Conservation (phyloP, 148 eudicot genomes). For the Amaranthus cruentus region DNA sequence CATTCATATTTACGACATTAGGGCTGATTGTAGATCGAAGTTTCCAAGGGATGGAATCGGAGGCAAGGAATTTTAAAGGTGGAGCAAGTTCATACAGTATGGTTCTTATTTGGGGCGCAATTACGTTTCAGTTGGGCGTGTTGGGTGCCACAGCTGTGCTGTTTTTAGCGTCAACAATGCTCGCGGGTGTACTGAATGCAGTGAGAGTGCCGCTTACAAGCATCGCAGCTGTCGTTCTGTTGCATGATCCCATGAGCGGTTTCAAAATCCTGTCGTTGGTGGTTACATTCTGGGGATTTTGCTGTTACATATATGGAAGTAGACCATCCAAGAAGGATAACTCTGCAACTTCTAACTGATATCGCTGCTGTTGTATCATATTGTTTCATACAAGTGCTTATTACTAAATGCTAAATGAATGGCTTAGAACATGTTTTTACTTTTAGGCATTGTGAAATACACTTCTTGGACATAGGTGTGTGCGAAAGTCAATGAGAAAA, state of each 20-base stretch:
- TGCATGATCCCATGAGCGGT: slow-evolving; percentile 70
- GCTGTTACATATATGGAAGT: slow-evolving; percentile 59
- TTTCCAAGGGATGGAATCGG: slow-evolving; percentile 47
- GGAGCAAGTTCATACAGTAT: slow-evolving; percentile 44
- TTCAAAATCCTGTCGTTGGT: slow-evolving; percentile 69
- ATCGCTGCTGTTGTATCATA: not conserved
- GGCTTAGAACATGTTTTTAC: no score
- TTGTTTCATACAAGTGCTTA: no score
- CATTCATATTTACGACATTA: slow-evolving; percentile 55
- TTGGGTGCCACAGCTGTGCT: slow-evolving; percentile 63
- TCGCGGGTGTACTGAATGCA: slow-evolving; percentile 76
- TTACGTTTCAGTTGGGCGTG: slow-evolving; percentile 70
- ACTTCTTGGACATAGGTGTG: no score
- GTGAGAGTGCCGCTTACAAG: slow-evolving; percentile 78
- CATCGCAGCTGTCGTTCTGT: slow-evolving; percentile 66
- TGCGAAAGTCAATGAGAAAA: no score
- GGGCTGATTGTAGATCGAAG: slow-evolving; percentile 43
- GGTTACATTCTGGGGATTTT: slow-evolving; percentile 72
- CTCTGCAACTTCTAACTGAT: not conserved
- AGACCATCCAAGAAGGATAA: not conserved
- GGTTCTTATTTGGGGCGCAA: slow-evolving; percentile 63
- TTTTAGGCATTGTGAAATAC: no score
- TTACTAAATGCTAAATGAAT: no score
- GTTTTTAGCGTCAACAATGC: slow-evolving; percentile 64
- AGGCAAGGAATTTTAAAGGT: slow-evolving; percentile 55